Percentiles rank a stretch among this genome's conserved stretches.
These are phyloP conservation scores for Penicillium sp. DNA, from an alignment of 2,329 filamentous ascomycete genomes.

Conservation along the genomic window DNA sequence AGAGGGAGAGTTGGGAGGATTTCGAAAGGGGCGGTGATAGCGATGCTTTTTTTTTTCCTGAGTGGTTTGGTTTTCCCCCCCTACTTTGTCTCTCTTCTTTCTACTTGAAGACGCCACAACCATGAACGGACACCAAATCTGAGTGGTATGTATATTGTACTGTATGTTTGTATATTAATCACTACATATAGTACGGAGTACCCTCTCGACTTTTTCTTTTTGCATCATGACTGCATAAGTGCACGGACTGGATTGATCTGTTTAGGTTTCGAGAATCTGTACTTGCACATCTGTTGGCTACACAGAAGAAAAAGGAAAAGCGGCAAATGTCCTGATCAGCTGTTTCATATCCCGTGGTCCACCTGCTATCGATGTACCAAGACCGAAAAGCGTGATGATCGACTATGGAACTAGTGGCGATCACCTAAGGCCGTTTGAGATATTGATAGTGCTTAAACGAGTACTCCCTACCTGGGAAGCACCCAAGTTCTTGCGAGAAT, in stretches of 20 bases:
- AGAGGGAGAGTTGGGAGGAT: slow-evolving; percentile 6
- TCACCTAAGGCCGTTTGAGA: slow-evolving; percentile 15
- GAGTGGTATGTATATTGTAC: neutral
- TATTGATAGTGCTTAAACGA: slow-evolving; percentile 7
- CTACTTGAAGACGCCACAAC: neutral
- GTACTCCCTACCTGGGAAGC: neutral
- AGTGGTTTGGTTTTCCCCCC: neutral
- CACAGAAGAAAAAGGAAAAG: neutral
- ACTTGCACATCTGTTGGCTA: neutral
- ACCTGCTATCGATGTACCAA: slow-evolving; percentile 7
- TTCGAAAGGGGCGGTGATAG: slow-evolving; percentile 24
- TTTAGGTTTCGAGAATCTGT: slow-evolving; percentile 4
- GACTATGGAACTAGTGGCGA: slow-evolving; percentile 23
- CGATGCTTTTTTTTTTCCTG: slow-evolving; percentile 2
- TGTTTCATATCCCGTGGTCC: slow-evolving; percentile 19
- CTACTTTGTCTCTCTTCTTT: neutral
- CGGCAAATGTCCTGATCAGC: slow-evolving; percentile 3
- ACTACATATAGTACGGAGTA: neutral
- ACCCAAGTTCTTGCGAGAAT: too few relatives aligned
- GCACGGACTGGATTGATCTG: slow-evolving; percentile 7
- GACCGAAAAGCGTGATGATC: slow-evolving; percentile 21
- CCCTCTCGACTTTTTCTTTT: neutral
- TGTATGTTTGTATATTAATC: too few relatives aligned
- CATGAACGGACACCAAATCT: neutral
- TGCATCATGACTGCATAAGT: neutral